Evolutionary conservation across 371 early-diverging fungal genomes (phyloP).

Genomic region (Mucor velutinosus): DNA sequence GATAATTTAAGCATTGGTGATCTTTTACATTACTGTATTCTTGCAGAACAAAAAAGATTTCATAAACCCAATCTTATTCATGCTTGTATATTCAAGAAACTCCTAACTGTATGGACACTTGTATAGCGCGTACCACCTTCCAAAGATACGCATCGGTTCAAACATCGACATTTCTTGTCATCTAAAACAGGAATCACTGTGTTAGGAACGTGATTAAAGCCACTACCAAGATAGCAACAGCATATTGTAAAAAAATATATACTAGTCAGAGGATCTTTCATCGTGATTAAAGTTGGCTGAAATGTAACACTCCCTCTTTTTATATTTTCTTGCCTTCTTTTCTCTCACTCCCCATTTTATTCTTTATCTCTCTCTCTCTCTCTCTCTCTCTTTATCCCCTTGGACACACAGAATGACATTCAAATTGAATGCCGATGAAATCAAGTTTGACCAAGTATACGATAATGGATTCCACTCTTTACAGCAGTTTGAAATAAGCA

Average conservation of each 20-base stretch:
- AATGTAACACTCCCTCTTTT: background rate
- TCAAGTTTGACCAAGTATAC: constrained; percentile 61
- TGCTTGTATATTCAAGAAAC: too few relatives aligned
- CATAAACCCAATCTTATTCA: too few relatives aligned
- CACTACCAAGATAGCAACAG: background rate
- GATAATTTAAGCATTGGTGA: too few relatives aligned
- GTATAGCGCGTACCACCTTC: too few relatives aligned
- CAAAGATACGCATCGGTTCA: background rate
- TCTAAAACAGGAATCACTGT: background rate
- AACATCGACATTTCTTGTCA: background rate
- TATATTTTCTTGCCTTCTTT: too few relatives aligned
- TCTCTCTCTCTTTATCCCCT: background rate
- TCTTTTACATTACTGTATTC: too few relatives aligned
- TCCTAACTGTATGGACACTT: too few relatives aligned
- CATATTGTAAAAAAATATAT: background rate
- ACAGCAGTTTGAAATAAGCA: constrained; percentile 66
- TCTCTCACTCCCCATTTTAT: too few relatives aligned
- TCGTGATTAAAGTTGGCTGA: background rate
- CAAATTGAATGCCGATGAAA: background rate
- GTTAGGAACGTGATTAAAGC: background rate
- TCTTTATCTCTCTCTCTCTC: background rate
- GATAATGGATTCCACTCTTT: constrained; percentile 77
- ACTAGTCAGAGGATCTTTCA: background rate
- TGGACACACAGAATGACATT: background rate
- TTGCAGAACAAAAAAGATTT: too few relatives aligned